Evolutionary conservation across 225 moss, liverwort and hornwort genomes (phyloP).

Genomic region (Physcomitrium patens): DNA sequence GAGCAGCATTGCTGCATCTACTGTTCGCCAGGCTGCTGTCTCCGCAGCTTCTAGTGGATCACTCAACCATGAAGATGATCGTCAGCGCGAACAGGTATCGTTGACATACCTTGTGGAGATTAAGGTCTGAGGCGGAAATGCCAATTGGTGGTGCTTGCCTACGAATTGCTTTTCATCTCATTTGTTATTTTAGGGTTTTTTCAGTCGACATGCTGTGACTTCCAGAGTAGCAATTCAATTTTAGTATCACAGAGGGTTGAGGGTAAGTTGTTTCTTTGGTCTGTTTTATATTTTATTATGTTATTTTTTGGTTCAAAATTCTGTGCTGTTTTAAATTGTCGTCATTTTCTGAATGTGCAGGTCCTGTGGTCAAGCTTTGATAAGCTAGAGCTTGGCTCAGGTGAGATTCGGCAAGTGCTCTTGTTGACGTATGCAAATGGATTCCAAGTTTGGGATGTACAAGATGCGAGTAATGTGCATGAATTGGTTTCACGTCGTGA

Average conservation of each 20-base stretch:
- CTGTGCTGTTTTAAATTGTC: not conserved
- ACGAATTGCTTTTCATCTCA: no score
- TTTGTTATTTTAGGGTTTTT: not conserved
- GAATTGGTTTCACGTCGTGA: constrained; percentile 83
- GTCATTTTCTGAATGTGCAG: constrained; percentile 39
- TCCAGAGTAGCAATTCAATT: not conserved
- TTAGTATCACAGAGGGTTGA: not conserved
- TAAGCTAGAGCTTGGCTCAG: constrained; percentile 72
- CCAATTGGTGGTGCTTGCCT: not conserved
- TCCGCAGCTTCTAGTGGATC: constrained; percentile 66
- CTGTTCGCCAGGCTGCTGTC: constrained; percentile 73
- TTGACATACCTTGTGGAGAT: not conserved
- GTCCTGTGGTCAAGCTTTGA: constrained; percentile 86
- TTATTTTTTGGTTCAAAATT: not conserved
- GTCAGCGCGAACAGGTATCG: constrained; percentile 82
- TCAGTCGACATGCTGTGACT: not conserved
- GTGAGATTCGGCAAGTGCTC: constrained; percentile 71
- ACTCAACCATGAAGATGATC: constrained; percentile 66
- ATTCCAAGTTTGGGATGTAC: constrained; percentile 91
- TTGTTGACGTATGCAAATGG: constrained; percentile 76
- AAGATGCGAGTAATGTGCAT: constrained; percentile 74
- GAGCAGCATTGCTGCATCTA: constrained; percentile 75
- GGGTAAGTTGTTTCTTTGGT: not conserved
- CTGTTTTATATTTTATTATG: no score
- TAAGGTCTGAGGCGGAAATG: not conserved